Base-by-base conservation (phyloP, 768 basidiomycete species). In the Phaeolepiota aurea region DNA sequence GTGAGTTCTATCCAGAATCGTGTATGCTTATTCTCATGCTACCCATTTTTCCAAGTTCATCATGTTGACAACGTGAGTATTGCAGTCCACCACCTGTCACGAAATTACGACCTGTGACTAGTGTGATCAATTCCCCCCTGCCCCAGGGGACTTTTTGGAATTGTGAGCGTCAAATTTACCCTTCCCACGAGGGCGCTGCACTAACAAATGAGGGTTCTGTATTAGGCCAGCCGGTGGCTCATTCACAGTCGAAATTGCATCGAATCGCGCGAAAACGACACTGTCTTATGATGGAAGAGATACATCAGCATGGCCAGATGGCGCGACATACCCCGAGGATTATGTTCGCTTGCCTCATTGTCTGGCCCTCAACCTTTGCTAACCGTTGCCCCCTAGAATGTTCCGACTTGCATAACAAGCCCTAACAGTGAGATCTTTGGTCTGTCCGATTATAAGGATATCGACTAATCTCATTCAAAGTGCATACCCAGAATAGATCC, bases 401-500 rank as follows among this genome's bases (percentile, higher is more conserved):
- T 60, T 12, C 54, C 60, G 1, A 49, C 48, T 3, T 76, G 74
- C 46, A 75, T 76, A 44, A 64, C 52, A 2, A 51, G 53, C 1
- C 74, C 73, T 4, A 76, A 76, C 50, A 62, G 74, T 75, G 25
- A 44, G 72, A 11, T 14, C 11, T 19, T 32, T 16, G 7, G 19
- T 30, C 37, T n/a, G n/a, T n/a, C n/a, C n/a, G n/a, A n/a, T n/a
- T n/a, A n/a, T n/a, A n/a, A n/a, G n/a, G n/a, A n/a, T n/a, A n/a
- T n/a, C n/a, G n/a, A n/a, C n/a, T n/a, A n/a, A n/a, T n/a, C n/a
- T n/a, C n/a, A n/a, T 43, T 42, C 12, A 10, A 32, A 76, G 74
- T 77, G 53, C 75, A 77, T 50, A 62, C 73, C 2, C 71, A 73
- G 45, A 74, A 75, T 46, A 55, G 69, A 41, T 57, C 66, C 4